Percentiles rank a stretch among this genome's conserved stretches.
Conservation (phyloP, 352 stramenopile genomes). For the Peronosclerospora sorghi region DNA sequence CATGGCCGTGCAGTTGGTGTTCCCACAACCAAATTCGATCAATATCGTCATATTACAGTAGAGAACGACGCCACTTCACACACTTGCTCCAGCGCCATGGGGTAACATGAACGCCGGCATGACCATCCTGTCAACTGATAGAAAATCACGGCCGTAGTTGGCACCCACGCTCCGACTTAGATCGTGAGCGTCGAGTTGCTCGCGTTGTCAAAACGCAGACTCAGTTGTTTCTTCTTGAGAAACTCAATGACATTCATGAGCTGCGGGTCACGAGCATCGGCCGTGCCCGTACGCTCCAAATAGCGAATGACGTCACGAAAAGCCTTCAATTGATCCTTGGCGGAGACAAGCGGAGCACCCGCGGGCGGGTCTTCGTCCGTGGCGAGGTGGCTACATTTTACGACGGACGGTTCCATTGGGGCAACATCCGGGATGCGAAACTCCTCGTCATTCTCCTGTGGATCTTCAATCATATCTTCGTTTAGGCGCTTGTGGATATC, state of each 20-base stretch:
- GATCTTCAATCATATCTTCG: slow-evolving; percentile 82
- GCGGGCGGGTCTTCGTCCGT: slow-evolving; percentile 26
- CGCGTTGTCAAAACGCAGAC: slow-evolving; percentile 76
- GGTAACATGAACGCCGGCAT: too few species aligned
- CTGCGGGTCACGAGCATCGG: slow-evolving; percentile 57
- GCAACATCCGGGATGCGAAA: slow-evolving; percentile 59
- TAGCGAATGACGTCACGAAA: slow-evolving; percentile 83
- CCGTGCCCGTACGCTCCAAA: slow-evolving; percentile 57
- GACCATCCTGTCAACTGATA: too few species aligned
- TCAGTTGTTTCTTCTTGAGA: slow-evolving; percentile 85
- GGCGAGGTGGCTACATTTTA: slow-evolving; percentile 10
- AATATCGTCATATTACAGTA: too few species aligned
- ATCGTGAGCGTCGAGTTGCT: slow-evolving; percentile 77
- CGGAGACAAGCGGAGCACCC: slow-evolving; percentile 30
- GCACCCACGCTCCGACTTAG: slow-evolving; percentile 35
- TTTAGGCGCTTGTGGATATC: slow-evolving; percentile 85
- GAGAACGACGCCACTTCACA: too few species aligned
- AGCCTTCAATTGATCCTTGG: slow-evolving; percentile 76
- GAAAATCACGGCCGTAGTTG: too few species aligned
- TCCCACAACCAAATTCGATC: neutral
- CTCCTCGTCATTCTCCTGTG: slow-evolving; percentile 71
- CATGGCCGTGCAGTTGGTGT: neutral
- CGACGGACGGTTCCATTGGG: slow-evolving; percentile 19
- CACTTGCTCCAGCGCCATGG: too few species aligned
- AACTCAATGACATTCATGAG: slow-evolving; percentile 73